A percentile compares a stretch with the other conserved stretches of the same genome.
These are phyloP conservation scores for Cylindrodendrum hubeiense DNA, from an alignment of 2,329 filamentous ascomycete genomes.

Conservation along the genomic window DNA sequence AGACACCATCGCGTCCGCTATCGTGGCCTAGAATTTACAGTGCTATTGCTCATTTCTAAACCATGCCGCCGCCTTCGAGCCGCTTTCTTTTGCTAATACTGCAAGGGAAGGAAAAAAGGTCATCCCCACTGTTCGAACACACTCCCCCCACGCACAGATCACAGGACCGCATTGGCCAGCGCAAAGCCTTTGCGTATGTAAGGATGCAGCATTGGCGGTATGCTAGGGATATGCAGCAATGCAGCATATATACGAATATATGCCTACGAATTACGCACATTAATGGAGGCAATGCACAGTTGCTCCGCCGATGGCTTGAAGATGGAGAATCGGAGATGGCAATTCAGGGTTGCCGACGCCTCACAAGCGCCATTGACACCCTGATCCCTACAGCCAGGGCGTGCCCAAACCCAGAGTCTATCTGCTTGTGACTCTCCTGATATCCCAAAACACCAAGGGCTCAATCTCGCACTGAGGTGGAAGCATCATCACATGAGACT, in stretches of 20 bases:
- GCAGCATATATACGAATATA: neutral
- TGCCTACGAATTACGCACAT: constrained; percentile 15
- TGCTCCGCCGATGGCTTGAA: constrained; percentile 19
- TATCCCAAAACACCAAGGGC: constrained; percentile 11
- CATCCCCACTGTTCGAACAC: constrained; percentile 32
- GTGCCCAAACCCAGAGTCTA: constrained; percentile 8
- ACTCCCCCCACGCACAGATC: constrained; percentile 27
- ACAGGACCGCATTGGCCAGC: constrained; percentile 31
- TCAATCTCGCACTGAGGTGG: constrained; percentile 2
- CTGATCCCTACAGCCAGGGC: constrained; percentile 6
- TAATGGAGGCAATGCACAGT: constrained; percentile 10
- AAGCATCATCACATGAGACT: constrained; percentile 29
- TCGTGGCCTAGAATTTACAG: constrained; percentile 22
- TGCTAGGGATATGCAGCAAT: constrained; percentile 13
- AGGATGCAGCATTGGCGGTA: constrained; percentile 30
- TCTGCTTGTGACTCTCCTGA: constrained; percentile 8
- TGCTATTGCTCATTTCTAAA: constrained; percentile 41
- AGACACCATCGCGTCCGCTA: constrained; percentile 17
- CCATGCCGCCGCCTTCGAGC: constrained; percentile 30
- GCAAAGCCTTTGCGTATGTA: constrained; percentile 34
- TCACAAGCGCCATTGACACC: constrained; percentile 14
- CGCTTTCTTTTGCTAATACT: constrained; percentile 35
- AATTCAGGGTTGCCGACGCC: constrained; percentile 9
- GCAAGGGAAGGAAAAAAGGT: constrained; percentile 38
- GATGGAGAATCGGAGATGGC: constrained; percentile 20